These are phyloP conservation scores for Wickerhamomyces xylosicus DNA, from an alignment of 805 yeast species.

Conservation along the genomic window DNA sequence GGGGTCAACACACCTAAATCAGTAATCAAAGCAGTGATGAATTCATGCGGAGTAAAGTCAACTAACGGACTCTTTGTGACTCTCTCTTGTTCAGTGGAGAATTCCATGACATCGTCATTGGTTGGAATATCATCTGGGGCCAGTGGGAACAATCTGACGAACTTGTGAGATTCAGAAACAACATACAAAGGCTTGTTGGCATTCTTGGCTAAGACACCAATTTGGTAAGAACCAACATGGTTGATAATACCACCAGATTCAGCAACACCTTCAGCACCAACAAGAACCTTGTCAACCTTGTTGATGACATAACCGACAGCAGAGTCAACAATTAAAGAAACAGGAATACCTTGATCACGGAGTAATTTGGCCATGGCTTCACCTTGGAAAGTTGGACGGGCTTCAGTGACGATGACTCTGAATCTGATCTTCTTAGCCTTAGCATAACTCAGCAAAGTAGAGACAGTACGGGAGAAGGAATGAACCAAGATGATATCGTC, in stretches of 20 bases:
- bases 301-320: constrained; percentile 91
- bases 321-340: constrained; percentile 77
- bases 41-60: constrained; percentile 94
- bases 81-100: constrained; percentile 25
- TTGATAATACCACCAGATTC: constrained; percentile 98
- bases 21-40: constrained; percentile 89
- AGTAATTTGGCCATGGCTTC: constrained; percentile 59
- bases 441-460: constrained; percentile 65
- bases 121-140: constrained; percentile 86
- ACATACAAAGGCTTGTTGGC: constrained; percentile 92
- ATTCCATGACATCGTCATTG: constrained; percentile 35
- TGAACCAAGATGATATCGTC: constrained; percentile 88
- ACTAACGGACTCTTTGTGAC: constrained; percentile 44
- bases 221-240: constrained; percentile 89
- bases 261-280: constrained; percentile 99
- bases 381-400: constrained; percentile 78
- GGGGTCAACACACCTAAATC: constrained; percentile 96
- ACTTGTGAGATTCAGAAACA: constrained; percentile 90
- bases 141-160: constrained; percentile 91
- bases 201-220: constrained; percentile 84
- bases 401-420: constrained; percentile 86
- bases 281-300: constrained; percentile 84
- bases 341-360: constrained; percentile 71
- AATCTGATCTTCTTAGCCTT: constrained; percentile 72
- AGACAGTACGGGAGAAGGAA: constrained; percentile 86